Base-by-base conservation (phyloP, 768 basidiomycete species). In the Rhodosporidiobolus sp. region DNA sequence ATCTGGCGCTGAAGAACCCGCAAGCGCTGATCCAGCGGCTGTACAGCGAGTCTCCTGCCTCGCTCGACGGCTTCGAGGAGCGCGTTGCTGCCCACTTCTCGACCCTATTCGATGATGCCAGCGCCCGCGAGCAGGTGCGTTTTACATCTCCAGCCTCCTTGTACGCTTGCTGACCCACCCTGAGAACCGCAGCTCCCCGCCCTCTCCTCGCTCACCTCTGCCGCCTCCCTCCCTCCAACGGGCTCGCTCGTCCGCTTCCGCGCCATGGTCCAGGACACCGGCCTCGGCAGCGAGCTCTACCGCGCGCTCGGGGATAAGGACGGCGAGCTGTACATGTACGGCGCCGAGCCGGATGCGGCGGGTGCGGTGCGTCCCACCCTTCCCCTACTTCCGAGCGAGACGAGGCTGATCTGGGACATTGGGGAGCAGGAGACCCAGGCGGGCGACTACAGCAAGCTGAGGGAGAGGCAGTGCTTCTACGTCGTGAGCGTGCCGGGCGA, bases 221-320 rank as follows among this genome's bases (percentile, higher is more conserved):
- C 68, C 0, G 3, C 63, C 1, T 48, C 60, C n/a, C 48, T 72
- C 12, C 75, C 72, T 0, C 35, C 59, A 1, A 11, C 58, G 0
- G 69, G 70, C 48, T 49, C 75, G 32, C 72, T 80, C 52, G 79
- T 78, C 32, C 35, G 65, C 17, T 79, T 79, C 75, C 70, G 79
- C 30, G 76, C 74, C 38, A 79, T 80, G 79, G 69, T 80, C 6
- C 79, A 79, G 64, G 80, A 80, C 65, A 78, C 80, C 0, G 77
- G 77, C 1, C 64, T 72, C 30, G 76, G 72, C 2, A 74, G 70
- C 9, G 79, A 80, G 67, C 72, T 80, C 35, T 80, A 76, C 73
- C 57, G 46, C 17, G 69, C 71, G 3, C 0, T 63, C 16, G 70
- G 70, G 9, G n/a, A 22, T 7, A 58, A 65, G 16, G 53, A 60